Evolutionary conservation across 768 basidiomycete species (phyloP).

Genomic region (Pleurotus platypus): DNA sequence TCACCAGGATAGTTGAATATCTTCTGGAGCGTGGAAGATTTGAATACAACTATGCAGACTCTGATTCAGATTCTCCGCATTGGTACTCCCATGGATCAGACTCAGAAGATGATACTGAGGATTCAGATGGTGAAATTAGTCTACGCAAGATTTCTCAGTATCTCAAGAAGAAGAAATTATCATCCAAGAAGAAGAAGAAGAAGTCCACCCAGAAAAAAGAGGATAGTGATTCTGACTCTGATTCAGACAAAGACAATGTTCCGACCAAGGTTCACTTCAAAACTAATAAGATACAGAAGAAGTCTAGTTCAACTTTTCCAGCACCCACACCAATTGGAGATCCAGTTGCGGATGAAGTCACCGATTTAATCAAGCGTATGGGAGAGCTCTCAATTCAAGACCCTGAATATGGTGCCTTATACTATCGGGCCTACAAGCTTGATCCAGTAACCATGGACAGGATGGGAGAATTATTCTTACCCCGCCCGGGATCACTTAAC

Average conservation of each 20-base stretch:
- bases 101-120: no score
- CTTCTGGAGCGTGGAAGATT: no score
- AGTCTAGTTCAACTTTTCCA: neutral
- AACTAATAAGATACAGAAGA: neutral
- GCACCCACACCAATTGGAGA: neutral
- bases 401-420: neutral
- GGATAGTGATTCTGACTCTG: neutral
- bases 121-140: no score
- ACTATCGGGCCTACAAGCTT: conserved; percentile 6
- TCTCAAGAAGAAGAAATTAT: no score
- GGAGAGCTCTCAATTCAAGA: conserved; percentile 5
- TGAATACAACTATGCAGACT: no score
- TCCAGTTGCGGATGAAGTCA: neutral
- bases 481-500: neutral
- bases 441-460: neutral
- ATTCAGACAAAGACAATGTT: neutral
- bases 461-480: neutral
- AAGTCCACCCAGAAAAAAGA: neutral
- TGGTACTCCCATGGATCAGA: no score
- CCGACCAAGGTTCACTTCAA: neutral
- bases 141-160: no score
- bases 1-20: neutral
- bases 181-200: no score
- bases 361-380: conserved; percentile 3
- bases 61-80: no score